A percentile compares a stretch with the other conserved stretches of the same genome.
Evolutionary conservation across 2,329 filamentous ascomycete genomes (phyloP).

Genomic region (Fusarium sterilihyphosum): DNA sequence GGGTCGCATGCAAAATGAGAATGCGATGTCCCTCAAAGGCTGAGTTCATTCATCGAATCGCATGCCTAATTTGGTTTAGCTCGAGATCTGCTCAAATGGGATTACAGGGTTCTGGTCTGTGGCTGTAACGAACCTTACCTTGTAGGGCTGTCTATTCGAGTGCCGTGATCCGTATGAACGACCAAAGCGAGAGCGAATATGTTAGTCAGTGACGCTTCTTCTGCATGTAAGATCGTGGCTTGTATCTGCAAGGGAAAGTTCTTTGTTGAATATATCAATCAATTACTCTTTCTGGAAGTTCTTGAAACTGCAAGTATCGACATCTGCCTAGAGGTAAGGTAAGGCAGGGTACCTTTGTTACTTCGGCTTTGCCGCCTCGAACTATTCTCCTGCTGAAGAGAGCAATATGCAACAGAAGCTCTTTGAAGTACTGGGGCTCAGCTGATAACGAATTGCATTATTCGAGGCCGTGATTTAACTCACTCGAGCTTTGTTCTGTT

Average conservation of each 20-base stretch:
- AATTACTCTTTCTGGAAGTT: neutral
- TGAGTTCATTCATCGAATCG: slow-evolving; percentile 17
- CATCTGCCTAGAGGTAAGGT: neutral
- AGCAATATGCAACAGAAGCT: neutral
- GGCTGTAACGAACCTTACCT: slow-evolving; percentile 20
- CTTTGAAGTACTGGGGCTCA: neutral
- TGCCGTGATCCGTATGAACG: slow-evolving; percentile 16
- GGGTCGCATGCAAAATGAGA: slow-evolving; percentile 3
- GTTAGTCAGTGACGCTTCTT: neutral
- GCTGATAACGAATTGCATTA: neutral
- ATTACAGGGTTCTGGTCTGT: neutral
- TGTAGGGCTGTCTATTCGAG: slow-evolving; percentile 29
- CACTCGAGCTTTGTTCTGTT: neutral
- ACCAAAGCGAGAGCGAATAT: neutral
- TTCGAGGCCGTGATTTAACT: neutral
- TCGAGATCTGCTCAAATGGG: neutral
- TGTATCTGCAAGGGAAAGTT: neutral
- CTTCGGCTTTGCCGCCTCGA: neutral
- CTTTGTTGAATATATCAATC: neutral
- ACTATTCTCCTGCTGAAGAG: neutral
- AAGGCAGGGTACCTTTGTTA: neutral
- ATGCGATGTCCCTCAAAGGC: neutral
- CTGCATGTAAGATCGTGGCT: slow-evolving; percentile 4
- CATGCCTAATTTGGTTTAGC: slow-evolving; percentile 22
- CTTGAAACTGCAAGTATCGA: neutral